These are phyloP conservation scores for Fusarium drepaniforme DNA, from an alignment of 2,329 filamentous ascomycete species.

Conservation along the genomic window DNA sequence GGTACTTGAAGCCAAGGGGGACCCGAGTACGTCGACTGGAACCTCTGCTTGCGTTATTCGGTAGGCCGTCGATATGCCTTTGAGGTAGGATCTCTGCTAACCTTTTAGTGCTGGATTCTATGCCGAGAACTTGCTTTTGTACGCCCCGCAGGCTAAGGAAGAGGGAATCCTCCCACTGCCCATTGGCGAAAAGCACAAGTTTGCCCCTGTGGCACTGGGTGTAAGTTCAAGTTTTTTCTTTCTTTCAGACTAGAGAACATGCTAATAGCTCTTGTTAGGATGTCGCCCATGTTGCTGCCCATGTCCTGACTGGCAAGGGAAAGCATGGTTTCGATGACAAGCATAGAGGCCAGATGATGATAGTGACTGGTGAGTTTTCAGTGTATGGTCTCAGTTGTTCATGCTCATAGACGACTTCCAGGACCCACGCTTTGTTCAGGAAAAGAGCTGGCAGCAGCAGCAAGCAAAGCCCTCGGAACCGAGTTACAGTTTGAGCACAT, in stretches of 20 bases:
- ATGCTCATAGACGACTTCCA: conserved; percentile 11
- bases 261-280: not conserved
- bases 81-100: not conserved
- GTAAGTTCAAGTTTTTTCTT: not conserved
- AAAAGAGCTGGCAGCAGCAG: conserved; percentile 59
- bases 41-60: conserved; percentile 19
- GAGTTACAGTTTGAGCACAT: conserved; percentile 46
- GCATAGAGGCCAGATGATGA: conserved; percentile 20
- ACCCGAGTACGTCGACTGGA: conserved; percentile 4
- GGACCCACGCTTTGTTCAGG: conserved; percentile 61
- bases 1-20: conserved; percentile 58
- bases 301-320: conserved; percentile 20
- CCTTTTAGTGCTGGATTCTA: conserved; percentile 12
- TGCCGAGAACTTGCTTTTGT: conserved; percentile 15
- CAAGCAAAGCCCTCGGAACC: conserved; percentile 56
- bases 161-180: conserved; percentile 14
- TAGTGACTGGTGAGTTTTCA: conserved; percentile 2
- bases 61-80: not conserved
- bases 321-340: conserved; percentile 23
- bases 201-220: conserved; percentile 19
- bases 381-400: no score
- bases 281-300: conserved; percentile 22
- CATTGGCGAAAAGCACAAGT: conserved; percentile 18
- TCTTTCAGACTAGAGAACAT: fast-evolving
- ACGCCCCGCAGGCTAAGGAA: conserved; percentile 14